These are phyloP conservation scores for Willaertia magna DNA, from an alignment of 208 protist genomes.

Conservation along the genomic window DNA sequence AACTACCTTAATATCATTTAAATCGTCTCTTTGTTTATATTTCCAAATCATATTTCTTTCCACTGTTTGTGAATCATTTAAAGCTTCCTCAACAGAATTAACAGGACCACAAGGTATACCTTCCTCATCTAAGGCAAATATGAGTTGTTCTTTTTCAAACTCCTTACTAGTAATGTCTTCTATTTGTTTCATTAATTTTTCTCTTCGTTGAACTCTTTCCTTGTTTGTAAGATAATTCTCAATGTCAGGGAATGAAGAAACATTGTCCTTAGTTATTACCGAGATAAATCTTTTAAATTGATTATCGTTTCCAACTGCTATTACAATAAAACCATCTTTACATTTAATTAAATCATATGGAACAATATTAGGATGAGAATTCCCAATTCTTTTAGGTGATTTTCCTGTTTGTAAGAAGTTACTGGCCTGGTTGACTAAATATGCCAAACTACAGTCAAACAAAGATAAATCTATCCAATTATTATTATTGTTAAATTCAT, in stretches of 20 bases:
- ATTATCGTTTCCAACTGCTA: conserved; percentile 8
- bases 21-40: background rate
- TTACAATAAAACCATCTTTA: background rate
- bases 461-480: background rate
- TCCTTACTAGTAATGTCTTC: background rate
- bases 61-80: background rate
- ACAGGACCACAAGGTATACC: background rate
- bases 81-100: background rate
- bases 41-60: background rate
- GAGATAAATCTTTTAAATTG: conserved; percentile 2
- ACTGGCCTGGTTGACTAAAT: background rate
- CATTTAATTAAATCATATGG: conserved; percentile 1
- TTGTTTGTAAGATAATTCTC: background rate
- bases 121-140: background rate
- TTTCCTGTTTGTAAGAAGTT: background rate
- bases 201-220: background rate
- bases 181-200: background rate
- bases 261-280: background rate
- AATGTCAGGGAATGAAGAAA: background rate
- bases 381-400: background rate
- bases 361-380: background rate
- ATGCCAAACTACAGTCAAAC: background rate
- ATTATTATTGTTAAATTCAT: background rate
- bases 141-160: background rate
- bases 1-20: background rate